Evolutionary conservation across 2,329 filamentous ascomycete genomes (phyloP).

Genomic region (Alternaria sp.): DNA sequence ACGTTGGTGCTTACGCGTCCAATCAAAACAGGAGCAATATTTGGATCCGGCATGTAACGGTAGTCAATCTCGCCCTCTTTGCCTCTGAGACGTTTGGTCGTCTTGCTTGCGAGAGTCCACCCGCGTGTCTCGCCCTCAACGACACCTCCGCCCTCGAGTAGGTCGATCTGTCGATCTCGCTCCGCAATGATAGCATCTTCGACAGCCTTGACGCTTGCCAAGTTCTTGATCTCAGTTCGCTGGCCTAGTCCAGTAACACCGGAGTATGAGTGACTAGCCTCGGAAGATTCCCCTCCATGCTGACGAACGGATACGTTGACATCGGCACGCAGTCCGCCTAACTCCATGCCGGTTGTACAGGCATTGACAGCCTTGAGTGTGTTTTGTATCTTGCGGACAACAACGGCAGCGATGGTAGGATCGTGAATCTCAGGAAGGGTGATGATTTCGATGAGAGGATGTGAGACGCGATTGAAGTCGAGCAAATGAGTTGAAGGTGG

Average conservation of each 20-base stretch:
- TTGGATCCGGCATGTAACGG: constrained; percentile 97
- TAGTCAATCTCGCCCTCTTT: constrained; percentile 99
- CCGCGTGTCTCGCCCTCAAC: constrained; percentile 89
- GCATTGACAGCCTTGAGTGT: constrained; percentile 82
- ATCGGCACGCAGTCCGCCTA: constrained; percentile 88
- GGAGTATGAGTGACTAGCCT: constrained; percentile 59
- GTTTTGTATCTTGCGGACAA: constrained; percentile 87
- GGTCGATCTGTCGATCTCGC: constrained; percentile 82
- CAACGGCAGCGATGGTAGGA: constrained; percentile 84
- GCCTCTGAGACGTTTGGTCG: constrained; percentile 81
- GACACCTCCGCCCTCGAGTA: constrained; percentile 76
- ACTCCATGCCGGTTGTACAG: constrained; percentile 91
- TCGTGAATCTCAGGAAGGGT: constrained; percentile 88
- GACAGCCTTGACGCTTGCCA: constrained; percentile 92
- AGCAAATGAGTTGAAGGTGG: constrained; percentile 77
- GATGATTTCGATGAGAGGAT: constrained; percentile 94
- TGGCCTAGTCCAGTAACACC: constrained; percentile 75
- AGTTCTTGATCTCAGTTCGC: constrained; percentile 95
- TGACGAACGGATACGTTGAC: constrained; percentile 90
- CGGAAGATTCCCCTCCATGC: constrained; percentile 47
- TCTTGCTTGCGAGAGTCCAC: constrained; percentile 84
- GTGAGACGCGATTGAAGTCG: constrained; percentile 92
- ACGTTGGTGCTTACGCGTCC: constrained; percentile 54
- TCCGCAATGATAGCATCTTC: constrained; percentile 95
- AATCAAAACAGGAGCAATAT: constrained; percentile 82